A percentile compares a stretch with the other conserved stretches of the same genome.
phyloP scores from a whole-genome alignment of 2,329 filamentous ascomycete species.

The Ophiocordyceps sinensis region DNA sequence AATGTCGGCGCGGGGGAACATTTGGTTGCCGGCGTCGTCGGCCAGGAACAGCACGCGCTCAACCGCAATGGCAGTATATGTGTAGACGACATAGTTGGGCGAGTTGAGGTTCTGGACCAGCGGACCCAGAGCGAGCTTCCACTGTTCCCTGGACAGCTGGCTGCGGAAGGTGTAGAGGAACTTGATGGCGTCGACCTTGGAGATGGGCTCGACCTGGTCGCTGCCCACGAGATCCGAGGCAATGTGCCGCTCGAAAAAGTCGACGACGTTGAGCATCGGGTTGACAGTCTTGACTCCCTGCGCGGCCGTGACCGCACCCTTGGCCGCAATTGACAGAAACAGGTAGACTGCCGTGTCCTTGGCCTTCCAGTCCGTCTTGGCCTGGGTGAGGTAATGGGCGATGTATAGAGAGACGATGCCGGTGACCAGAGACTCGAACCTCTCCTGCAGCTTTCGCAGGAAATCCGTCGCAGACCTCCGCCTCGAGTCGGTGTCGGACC shows the following conservation, averaged over 20 bases:
- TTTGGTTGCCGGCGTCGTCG: conserved; percentile 57
- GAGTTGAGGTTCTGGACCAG: conserved; percentile 85
- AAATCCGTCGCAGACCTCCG: conserved; percentile 91
- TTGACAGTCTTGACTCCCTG: conserved; percentile 90
- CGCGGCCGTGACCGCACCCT: conserved; percentile 71
- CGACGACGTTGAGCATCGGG: conserved; percentile 71
- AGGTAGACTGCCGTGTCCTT: conserved; percentile 98
- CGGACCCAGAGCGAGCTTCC: conserved; percentile 77
- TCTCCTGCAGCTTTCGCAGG: conserved; percentile 73
- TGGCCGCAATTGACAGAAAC: conserved; percentile 86
- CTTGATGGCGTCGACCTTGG: conserved; percentile 97
- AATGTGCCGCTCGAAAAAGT: conserved; percentile 90
- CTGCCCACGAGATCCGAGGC: conserved; percentile 72
- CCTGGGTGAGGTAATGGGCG: conserved; percentile 69
- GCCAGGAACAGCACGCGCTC: conserved; percentile 80
- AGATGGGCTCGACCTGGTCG: conserved; percentile 59
- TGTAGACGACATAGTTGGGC: conserved; percentile 91
- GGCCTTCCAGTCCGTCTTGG: conserved; percentile 79
- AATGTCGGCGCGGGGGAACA: conserved; percentile 70
- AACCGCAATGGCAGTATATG: conserved; percentile 92
- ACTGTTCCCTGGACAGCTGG: conserved; percentile 81
- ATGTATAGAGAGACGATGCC: conserved; percentile 79
- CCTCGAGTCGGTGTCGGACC: conserved; percentile 88
- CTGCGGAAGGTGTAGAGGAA: conserved; percentile 95
- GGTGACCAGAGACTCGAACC: conserved; percentile 76